Conservation (phyloP, 208 protist genomes). For the Chromosphaera perkinsii region DNA sequence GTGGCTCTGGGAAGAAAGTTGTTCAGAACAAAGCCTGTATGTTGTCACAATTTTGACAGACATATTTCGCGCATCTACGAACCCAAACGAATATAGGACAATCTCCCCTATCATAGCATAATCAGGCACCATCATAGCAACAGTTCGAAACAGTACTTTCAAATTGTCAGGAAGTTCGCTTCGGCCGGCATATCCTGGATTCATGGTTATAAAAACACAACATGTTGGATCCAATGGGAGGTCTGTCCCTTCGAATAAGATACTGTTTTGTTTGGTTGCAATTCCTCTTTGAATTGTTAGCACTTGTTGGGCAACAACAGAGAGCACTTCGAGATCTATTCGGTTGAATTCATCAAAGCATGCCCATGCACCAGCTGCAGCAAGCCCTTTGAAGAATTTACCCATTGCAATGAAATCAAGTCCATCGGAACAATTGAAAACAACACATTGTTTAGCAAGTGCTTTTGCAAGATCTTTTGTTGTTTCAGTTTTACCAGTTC, state of each 20-base stretch:
- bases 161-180: conserved; percentile 54
- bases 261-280: conserved; percentile 9
- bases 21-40: conserved; percentile 57
- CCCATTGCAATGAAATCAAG: no score
- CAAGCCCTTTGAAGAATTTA: no score
- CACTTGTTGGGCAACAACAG: no score
- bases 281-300: conserved; percentile 60
- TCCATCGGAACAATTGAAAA: no score
- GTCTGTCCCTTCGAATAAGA: conserved; percentile 50
- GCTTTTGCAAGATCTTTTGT: no score
- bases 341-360: no score
- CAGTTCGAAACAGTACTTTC: conserved; percentile 55
- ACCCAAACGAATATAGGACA: conserved; percentile 57
- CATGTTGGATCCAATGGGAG: conserved; percentile 49
- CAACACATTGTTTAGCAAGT: no score
- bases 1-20: conserved; percentile 61
- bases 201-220: conserved; percentile 74
- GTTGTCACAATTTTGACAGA: conserved; percentile 54
- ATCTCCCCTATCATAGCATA: conserved; percentile 64
- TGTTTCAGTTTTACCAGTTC: no score
- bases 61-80: conserved; percentile 38
- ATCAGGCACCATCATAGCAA: conserved; percentile 69
- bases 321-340: no score
- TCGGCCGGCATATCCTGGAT: conserved; percentile 58
- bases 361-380: no score